Evolutionary conservation across 352 stramenopile species (phyloP).

Genomic region (Pythium myriotylum): DNA sequence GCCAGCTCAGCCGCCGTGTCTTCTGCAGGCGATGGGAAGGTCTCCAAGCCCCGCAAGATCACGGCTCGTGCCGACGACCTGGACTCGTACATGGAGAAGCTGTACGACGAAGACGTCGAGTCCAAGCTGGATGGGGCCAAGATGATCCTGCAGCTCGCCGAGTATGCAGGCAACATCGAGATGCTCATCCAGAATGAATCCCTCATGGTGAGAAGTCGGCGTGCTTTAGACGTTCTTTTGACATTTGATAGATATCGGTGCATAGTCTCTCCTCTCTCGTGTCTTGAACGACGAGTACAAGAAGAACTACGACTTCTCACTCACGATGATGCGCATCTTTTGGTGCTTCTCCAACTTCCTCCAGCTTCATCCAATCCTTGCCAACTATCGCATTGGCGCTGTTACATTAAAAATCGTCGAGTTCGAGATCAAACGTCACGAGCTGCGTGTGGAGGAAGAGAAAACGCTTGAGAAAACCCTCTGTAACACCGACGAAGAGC

Average conservation of each 20-base stretch:
- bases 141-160: slow-evolving; percentile 91
- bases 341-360: slow-evolving; percentile 95
- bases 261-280: slow-evolving; percentile 86
- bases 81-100: slow-evolving; percentile 93
- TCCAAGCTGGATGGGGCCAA: slow-evolving; percentile 87
- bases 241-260: too few relatives aligned
- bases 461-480: slow-evolving; percentile 44
- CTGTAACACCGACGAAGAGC: slow-evolving; percentile 33
- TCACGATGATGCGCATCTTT: slow-evolving; percentile 95
- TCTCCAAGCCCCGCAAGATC: slow-evolving; percentile 53
- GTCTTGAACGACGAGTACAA: slow-evolving; percentile 96
- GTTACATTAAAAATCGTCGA: slow-evolving; percentile 95
- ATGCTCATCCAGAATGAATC: slow-evolving; percentile 93
- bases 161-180: slow-evolving; percentile 90
- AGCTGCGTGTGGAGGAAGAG: slow-evolving; percentile 79
- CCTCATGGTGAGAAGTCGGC: slow-evolving; percentile 85
- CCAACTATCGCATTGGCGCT: slow-evolving; percentile 93
- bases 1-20: too few relatives aligned
- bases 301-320: slow-evolving; percentile 93
- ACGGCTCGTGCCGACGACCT: slow-evolving; percentile 76
- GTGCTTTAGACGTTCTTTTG: neutral
- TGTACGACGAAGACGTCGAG: slow-evolving; percentile 92
- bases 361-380: slow-evolving; percentile 92
- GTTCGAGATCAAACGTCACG: slow-evolving; percentile 92
- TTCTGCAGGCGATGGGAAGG: slow-evolving; percentile 9